These are phyloP conservation scores for Didymella exigua DNA, from an alignment of 2,329 filamentous ascomycete genomes.

Conservation along the genomic window DNA sequence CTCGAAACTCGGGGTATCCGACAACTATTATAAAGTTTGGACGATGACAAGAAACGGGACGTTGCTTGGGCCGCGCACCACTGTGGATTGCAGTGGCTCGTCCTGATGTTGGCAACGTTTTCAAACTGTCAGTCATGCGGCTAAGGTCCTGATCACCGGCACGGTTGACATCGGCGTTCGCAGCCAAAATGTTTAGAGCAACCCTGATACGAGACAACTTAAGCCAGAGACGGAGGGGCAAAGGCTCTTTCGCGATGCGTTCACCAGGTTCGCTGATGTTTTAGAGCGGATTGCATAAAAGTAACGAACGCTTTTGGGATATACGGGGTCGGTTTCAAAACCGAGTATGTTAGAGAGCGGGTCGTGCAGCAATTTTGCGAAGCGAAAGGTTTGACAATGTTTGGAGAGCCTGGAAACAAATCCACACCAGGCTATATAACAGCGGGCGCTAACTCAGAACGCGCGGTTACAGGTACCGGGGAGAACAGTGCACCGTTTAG, in stretches of 20 bases:
- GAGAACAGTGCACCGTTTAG: constrained; percentile 37
- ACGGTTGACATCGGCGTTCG: constrained; percentile 38
- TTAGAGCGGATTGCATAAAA: constrained; percentile 37
- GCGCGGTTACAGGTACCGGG: constrained; percentile 35
- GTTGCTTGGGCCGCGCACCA: constrained; percentile 35
- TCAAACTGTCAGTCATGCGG: constrained; percentile 48
- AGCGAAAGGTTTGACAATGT: constrained; percentile 49
- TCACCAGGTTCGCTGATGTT: constrained; percentile 29
- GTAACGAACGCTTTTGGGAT: constrained; percentile 33
- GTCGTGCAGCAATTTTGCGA: constrained; percentile 44
- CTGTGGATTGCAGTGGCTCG: constrained; percentile 49
- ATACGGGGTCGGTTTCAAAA: constrained; percentile 49
- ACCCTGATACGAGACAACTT: constrained; percentile 46
- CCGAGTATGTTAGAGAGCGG: constrained; percentile 43
- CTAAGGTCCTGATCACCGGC: constrained; percentile 45
- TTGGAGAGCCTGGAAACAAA: constrained; percentile 47
- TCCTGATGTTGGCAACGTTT: constrained; percentile 50
- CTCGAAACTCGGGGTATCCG: constrained; percentile 46
- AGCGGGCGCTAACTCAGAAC: constrained; percentile 45
- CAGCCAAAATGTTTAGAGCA: constrained; percentile 47
- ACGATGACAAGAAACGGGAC: constrained; percentile 37
- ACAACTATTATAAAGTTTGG: constrained; percentile 45
- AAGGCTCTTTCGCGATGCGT: constrained; percentile 37
- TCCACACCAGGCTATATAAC: constrained; percentile 37
- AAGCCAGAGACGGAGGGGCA: constrained; percentile 42